Evolutionary conservation across 2,329 filamentous ascomycete species (phyloP).

Genomic region (Paecilomyces sp.): DNA sequence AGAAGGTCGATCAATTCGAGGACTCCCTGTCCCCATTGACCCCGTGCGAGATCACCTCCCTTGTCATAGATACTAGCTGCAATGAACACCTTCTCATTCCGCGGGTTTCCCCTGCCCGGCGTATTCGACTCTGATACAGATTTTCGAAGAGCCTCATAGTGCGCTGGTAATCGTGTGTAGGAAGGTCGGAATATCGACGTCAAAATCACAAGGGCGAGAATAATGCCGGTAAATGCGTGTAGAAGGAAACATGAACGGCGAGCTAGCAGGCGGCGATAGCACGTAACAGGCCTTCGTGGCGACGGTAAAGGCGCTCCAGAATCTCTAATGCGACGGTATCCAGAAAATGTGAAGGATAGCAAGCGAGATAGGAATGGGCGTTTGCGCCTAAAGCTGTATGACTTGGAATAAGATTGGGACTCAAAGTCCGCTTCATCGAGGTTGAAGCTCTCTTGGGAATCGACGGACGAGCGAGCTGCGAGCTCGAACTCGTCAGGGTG

Average conservation of each 20-base stretch:
- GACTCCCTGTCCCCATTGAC: slow-evolving; percentile 57
- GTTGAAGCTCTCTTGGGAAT: slow-evolving; percentile 34
- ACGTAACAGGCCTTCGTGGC: slow-evolving; percentile 14
- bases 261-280: slow-evolving; percentile 18
- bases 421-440: slow-evolving; percentile 37
- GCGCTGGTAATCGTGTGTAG: slow-evolving; percentile 48
- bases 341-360: slow-evolving; percentile 18
- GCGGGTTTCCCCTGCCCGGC: slow-evolving; percentile 42
- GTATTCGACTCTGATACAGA: slow-evolving; percentile 21
- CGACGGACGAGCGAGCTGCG: slow-evolving; percentile 29
- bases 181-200: slow-evolving; percentile 47
- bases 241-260: slow-evolving; percentile 26
- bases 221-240: slow-evolving; percentile 16
- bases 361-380: slow-evolving; percentile 21
- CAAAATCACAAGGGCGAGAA: slow-evolving; percentile 33
- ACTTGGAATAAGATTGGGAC: slow-evolving; percentile 23
- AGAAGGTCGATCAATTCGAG: slow-evolving; percentile 58
- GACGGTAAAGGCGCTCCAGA: slow-evolving; percentile 16
- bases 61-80: slow-evolving; percentile 64
- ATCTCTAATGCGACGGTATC: slow-evolving; percentile 23
- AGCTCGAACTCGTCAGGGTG: slow-evolving; percentile 37
- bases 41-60: slow-evolving; percentile 52
- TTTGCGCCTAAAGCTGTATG: slow-evolving; percentile 14
- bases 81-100: slow-evolving; percentile 64
- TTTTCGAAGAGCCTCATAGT: slow-evolving; percentile 39